Base-by-base conservation (phyloP, 441 rosid genomes). In the Sinapis alba region DNA sequence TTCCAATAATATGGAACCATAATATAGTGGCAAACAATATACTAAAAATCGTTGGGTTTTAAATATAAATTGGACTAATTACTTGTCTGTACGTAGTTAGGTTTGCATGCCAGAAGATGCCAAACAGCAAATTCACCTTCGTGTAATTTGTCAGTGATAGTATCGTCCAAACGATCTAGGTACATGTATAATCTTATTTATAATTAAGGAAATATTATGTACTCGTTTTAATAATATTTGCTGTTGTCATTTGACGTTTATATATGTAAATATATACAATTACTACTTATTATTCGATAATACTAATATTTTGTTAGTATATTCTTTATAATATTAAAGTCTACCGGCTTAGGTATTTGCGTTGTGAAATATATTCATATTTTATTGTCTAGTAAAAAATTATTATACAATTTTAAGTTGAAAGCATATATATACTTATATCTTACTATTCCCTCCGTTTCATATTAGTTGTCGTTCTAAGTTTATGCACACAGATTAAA, bases 71-170 rank as follows among this genome's bases (percentile, higher is more conserved):
- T 60, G 78, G 45, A 68, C 54, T 15, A 72, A 68, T 67, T 51
- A 66, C 62, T 78, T 51, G 53, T 73, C 56, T 32, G 77, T 66
- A 61, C 69, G 32, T 45, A 78, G 74, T 78, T 78, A 78, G 78
- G 78, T 78, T 78, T 78, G 81, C 81, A 78, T 78, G 81, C 78
- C 78, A 73, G 62, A 68, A 73, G 50, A 68, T 68, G 78, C 81
- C 81, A 78, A 78, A 73, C 62, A 45, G 21, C 71, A 56, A 72
- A 78, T 63, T 78, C 71, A 78, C 45, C 75, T 45, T 78, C 81
- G 69, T 78, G 21, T 57, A 56, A 32, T 68, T 68, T 78, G 81
- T 78, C 75, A 62, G 67, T 41, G 70, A n/a, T 30, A 28, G 74
- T 43, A 68, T 53, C 74, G 21, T 53, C 74, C 75, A 78, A 73